Evolutionary conservation across 202 grass and related monocot genomes (phyloP), one percentile per base, ranked within the genome.

Genomic region (Schoenoplectus triqueter): DNA sequence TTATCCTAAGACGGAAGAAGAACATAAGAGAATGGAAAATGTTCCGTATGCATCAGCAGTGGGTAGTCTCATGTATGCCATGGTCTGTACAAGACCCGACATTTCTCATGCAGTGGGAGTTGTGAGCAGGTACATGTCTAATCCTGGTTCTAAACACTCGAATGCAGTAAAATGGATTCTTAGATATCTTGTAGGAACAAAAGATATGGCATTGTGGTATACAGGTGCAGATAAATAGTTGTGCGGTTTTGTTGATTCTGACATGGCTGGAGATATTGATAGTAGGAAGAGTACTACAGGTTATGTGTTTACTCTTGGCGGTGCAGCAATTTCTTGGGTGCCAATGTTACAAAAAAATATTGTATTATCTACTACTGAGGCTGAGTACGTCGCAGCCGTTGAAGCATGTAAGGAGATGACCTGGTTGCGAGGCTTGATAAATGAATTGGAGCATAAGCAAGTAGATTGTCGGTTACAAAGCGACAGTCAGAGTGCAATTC

Each of bases 11-110:
- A 20, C 17, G 7, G 61, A 64, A 64, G 61, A 64, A 0, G 61
- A 64, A 20, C n/a, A 21, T 5, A 64, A 64, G 17, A 18, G 17
- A 7, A 64, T 64, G 6, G 61, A 64, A 8, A 64, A 64, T 10
- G 15, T 59, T 15, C 56, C 19, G 2, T 71, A 71, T 41, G 39
- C 22, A 40, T 71, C 67, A 71, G 67, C 67, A 41, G 67, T 71
- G 42, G 67, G 67, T 11, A 71, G 67, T 15, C 67, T 71, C 42
- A 71, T 42, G 67, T 71, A 71, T 71, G 67, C 67, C 67, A 71
- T 71, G 67, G 67, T 71, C 67, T 71, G 67, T 46, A 71, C 67
- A 39, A 71, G 67, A 72, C 67, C 3, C 3, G 67, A 72, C 11
- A 72, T 72, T 3, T 40, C 67, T 42, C 56, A 60, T 17, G 56